Evolutionary conservation across 1,284 basidiomycete species (phyloP).

Genomic region (Ganoderma lingzhi): DNA sequence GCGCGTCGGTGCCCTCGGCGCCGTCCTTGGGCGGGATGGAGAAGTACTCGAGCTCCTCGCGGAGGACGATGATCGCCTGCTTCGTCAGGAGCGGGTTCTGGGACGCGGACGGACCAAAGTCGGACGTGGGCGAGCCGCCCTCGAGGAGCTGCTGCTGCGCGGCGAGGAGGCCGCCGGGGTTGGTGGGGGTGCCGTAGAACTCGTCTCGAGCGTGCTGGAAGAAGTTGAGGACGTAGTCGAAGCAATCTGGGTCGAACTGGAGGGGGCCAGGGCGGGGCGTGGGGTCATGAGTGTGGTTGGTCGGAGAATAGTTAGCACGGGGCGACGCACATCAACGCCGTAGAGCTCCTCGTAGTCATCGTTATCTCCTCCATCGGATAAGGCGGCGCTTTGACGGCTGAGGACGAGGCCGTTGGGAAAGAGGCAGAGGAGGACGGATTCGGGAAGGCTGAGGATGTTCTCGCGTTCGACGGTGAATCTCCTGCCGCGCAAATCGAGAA

Average conservation of each 20-base stretch:
- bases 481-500: slow-evolving; percentile 91
- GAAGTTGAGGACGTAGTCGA: slow-evolving; percentile 92
- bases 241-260: slow-evolving; percentile 97
- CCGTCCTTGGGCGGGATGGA: slow-evolving; percentile 86
- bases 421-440: slow-evolving; percentile 95
- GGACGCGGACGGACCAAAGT: slow-evolving; percentile 69
- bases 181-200: slow-evolving; percentile 89
- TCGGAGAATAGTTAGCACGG: slow-evolving; percentile 12
- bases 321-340: slow-evolving; percentile 87
- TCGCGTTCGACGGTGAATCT: slow-evolving; percentile 97
- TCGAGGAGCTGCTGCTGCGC: slow-evolving; percentile 84
- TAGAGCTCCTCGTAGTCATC: slow-evolving; percentile 96
- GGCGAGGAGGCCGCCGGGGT: slow-evolving; percentile 73
- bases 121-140: slow-evolving; percentile 58
- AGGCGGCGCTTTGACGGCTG: slow-evolving; percentile 81
- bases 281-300: background rate
- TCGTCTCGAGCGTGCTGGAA: slow-evolving; percentile 88
- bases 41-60: slow-evolving; percentile 99
- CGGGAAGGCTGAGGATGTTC: slow-evolving; percentile 98
- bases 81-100: slow-evolving; percentile 95
- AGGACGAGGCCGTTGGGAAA: slow-evolving; percentile 98
- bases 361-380: slow-evolving; percentile 77
- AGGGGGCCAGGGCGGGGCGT: background rate
- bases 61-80: slow-evolving; percentile 97
- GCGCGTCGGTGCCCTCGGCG: slow-evolving; percentile 71